Conservation (phyloP, 2,329 filamentous ascomycete species). For the Botrytis pseudocinerea region DNA sequence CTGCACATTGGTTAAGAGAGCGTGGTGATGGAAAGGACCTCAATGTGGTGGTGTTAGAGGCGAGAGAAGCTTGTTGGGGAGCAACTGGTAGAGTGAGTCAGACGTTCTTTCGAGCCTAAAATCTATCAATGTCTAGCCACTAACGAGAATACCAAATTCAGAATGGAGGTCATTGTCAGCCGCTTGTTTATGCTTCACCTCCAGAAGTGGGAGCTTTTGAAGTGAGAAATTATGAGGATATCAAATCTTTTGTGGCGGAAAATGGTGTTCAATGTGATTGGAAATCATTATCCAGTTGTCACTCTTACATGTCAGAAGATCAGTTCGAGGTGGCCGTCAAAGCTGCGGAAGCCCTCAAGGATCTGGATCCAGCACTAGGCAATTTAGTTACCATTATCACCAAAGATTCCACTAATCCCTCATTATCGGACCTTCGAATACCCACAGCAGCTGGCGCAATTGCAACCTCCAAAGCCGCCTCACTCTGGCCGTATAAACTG, state of each 20-base stretch:
- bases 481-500: slow-evolving; percentile 83
- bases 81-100: slow-evolving; percentile 75
- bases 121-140: neutral
- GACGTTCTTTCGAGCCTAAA: slow-evolving; percentile 7
- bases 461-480: slow-evolving; percentile 63
- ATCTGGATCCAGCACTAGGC: slow-evolving; percentile 58
- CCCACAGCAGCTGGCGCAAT: slow-evolving; percentile 62
- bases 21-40: slow-evolving; percentile 46
- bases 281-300: slow-evolving; percentile 61
- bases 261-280: slow-evolving; percentile 70
- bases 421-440: slow-evolving; percentile 55
- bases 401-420: slow-evolving; percentile 38
- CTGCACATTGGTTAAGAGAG: slow-evolving; percentile 60
- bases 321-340: slow-evolving; percentile 54
- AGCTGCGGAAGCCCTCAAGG: slow-evolving; percentile 53
- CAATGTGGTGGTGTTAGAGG: slow-evolving; percentile 72
- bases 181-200: slow-evolving; percentile 62
- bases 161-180: slow-evolving; percentile 76
- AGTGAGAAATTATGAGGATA: slow-evolving; percentile 63
- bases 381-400: slow-evolving; percentile 42
- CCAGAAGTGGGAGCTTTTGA: slow-evolving; percentile 70
- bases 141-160: slow-evolving; percentile 35
- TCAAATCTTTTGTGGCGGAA: slow-evolving; percentile 57
- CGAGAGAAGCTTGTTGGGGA: slow-evolving; percentile 77
- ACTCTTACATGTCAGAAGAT: slow-evolving; percentile 59